These are phyloP conservation scores for Litsea cubeba DNA, from an alignment of 164 flowering plant genomes.

Conservation along the genomic window DNA sequence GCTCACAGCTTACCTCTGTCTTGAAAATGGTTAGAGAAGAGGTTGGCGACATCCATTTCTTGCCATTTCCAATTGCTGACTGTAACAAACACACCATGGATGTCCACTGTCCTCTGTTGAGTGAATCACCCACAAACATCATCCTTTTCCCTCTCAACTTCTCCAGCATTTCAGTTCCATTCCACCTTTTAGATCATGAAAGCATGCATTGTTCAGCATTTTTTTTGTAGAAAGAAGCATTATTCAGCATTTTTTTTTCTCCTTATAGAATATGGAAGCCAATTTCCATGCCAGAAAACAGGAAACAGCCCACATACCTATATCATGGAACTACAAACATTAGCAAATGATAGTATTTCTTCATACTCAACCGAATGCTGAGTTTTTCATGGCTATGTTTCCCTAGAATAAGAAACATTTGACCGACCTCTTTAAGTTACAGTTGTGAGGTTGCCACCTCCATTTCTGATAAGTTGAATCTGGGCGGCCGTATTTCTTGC, in stretches of 20 bases:
- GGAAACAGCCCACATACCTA: background rate
- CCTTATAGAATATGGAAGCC: background rate
- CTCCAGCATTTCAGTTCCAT: slow-evolving; percentile 78
- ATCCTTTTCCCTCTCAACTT: slow-evolving; percentile 89
- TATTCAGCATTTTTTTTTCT: background rate
- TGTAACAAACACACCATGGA: slow-evolving; percentile 90
- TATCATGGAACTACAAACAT: no score
- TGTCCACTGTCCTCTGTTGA: slow-evolving; percentile 95
- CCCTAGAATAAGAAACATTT: background rate
- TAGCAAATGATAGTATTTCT: no score
- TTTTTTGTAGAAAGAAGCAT: background rate
- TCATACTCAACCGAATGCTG: background rate
- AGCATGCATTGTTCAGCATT: background rate
- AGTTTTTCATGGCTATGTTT: background rate
- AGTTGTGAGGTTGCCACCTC: slow-evolving; percentile 93
- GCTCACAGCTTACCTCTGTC: slow-evolving; percentile 58
- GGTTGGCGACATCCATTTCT: slow-evolving; percentile 72
- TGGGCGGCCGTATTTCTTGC: slow-evolving; percentile 74
- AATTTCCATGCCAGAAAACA: background rate
- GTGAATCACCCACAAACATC: slow-evolving; percentile 97
- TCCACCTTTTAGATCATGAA: slow-evolving; percentile 55
- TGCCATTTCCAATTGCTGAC: slow-evolving; percentile 62
- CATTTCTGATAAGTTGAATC: slow-evolving; percentile 77
- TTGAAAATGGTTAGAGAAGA: slow-evolving; percentile 79
- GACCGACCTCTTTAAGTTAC: slow-evolving; percentile 72